Evolutionary conservation across 345 rosid genomes (phyloP), one percentile per base, ranked within the genome.

Genomic region (Trapa incisa): DNA sequence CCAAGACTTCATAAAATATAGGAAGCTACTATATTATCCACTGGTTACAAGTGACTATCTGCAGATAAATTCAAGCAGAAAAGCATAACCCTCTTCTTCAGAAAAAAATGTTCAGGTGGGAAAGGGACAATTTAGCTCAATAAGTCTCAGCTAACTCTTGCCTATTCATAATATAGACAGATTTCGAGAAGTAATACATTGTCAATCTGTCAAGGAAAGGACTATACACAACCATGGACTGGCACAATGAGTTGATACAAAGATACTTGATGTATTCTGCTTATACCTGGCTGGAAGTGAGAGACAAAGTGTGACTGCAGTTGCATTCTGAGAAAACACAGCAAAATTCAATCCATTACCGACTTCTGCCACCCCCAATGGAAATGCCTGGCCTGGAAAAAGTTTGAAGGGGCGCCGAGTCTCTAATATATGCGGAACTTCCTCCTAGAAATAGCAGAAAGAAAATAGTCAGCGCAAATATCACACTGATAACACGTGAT

Each of bases 331-430:
- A 32, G 94, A 90, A 78, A 88, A 93, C 61, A 90, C 72, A 60
- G 97, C 82, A 80, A 93, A 93, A 67, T 90, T 93, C 77, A 87
- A 83, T 70, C 98, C 94, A 5, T 77, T 84, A 17, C 84, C 84
- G 61, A 81, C 83, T 86, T 87, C 82, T 2, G 97, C 85, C 11
- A 83, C 91, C 29, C 98, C 98, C 13, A 93, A 72, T 41, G 96
- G 98, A 80, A 78, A 85, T 45, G 82, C 75, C 78, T 85, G 90
- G 63, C 98, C 98, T 36, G 85, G 82, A 45, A 75, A 90, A 56
- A 72, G 77, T 66, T 74, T 81, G 4, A 85, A 78, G 5, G 79
- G 74, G n/a, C 68, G 76, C 41, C 32, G 71, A 33, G 75, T 63
- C 61, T 77, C 84, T 56, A 81, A 67, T 82, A 79, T 79, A 41